Percentiles rank a stretch among this genome's conserved stretches.
Evolutionary conservation across 2,329 filamentous ascomycete genomes (phyloP).

Genomic region (Elsinoe fawcettii): DNA sequence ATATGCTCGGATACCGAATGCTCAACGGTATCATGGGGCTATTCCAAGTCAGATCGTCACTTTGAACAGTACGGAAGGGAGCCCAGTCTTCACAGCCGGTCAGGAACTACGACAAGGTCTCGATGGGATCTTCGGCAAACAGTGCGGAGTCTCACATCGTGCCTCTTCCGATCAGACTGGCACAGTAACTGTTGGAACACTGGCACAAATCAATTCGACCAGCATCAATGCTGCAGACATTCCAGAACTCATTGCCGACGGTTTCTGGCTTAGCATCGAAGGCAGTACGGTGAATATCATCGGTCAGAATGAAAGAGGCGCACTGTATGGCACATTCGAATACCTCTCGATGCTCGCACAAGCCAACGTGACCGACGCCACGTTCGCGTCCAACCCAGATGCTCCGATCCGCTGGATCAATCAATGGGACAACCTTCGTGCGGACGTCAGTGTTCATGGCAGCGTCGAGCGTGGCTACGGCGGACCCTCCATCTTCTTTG

Average conservation of each 20-base stretch:
- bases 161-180: conserved; percentile 27
- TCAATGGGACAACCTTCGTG: conserved; percentile 60
- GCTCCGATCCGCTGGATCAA: conserved; percentile 62
- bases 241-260: conserved; percentile 46
- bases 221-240: conserved; percentile 30
- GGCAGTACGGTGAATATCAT: conserved; percentile 48
- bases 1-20: conserved; percentile 48
- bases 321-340: conserved; percentile 61
- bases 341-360: conserved; percentile 60
- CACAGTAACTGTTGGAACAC: conserved; percentile 44
- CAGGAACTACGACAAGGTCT: conserved; percentile 53
- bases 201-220: conserved; percentile 35
- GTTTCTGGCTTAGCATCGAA: conserved; percentile 52
- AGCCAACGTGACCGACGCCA: conserved; percentile 44
- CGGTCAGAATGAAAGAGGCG: conserved; percentile 58
- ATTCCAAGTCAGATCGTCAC: conserved; percentile 46
- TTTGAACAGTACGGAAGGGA: conserved; percentile 47
- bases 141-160: conserved; percentile 21
- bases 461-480: conserved; percentile 62
- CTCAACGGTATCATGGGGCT: conserved; percentile 31
- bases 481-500: conserved; percentile 62
- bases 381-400: conserved; percentile 48
- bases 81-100: conserved; percentile 53
- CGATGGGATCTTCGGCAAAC: conserved; percentile 47
- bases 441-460: conserved; percentile 36